These are phyloP conservation scores for Aspergillus flavus DNA, from an alignment of 2,329 filamentous ascomycete genomes.

Conservation along the genomic window DNA sequence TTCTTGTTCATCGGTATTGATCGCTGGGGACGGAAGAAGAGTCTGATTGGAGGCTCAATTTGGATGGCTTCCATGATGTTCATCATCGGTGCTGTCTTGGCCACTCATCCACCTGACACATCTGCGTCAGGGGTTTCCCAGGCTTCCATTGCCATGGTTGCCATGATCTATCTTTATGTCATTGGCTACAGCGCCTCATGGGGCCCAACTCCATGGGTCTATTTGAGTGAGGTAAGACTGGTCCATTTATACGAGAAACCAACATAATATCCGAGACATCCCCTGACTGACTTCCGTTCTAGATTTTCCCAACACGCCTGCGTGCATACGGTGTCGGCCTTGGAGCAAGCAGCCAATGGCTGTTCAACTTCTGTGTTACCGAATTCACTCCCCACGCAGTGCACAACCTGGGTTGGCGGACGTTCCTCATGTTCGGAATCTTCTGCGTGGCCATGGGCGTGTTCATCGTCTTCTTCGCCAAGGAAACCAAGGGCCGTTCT, in stretches of 20 bases:
- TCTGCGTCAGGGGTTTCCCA: slow-evolving; percentile 30
- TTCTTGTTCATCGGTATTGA: slow-evolving; percentile 44
- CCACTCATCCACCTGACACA: slow-evolving; percentile 35
- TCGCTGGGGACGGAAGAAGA: slow-evolving; percentile 39
- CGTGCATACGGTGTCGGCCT: slow-evolving; percentile 45
- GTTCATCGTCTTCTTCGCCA: slow-evolving; percentile 40
- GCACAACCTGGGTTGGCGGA: slow-evolving; percentile 41
- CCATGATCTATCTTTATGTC: slow-evolving; percentile 55
- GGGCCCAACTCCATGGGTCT: slow-evolving; percentile 38
- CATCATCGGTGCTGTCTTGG: slow-evolving; percentile 39
- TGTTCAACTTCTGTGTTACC: slow-evolving; percentile 47
- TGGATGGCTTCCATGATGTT: slow-evolving; percentile 44
- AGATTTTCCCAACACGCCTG: slow-evolving; percentile 45
- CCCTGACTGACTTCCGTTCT: neutral
- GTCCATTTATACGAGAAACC: neutral
- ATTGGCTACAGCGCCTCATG: slow-evolving; percentile 31
- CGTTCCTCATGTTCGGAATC: slow-evolving; percentile 46
- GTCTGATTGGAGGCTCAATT: slow-evolving; percentile 37
- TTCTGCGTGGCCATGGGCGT: slow-evolving; percentile 42
- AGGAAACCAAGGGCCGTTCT: slow-evolving; percentile 42
- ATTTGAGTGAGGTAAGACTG: slow-evolving; percentile 33
- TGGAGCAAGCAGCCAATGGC: slow-evolving; percentile 42
- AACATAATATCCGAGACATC: neutral
- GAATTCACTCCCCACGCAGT: slow-evolving; percentile 45
- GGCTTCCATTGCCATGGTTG: slow-evolving; percentile 42